Base-by-base conservation (phyloP, 352 stramenopile genomes). In the Blastocystis hominis region DNA sequence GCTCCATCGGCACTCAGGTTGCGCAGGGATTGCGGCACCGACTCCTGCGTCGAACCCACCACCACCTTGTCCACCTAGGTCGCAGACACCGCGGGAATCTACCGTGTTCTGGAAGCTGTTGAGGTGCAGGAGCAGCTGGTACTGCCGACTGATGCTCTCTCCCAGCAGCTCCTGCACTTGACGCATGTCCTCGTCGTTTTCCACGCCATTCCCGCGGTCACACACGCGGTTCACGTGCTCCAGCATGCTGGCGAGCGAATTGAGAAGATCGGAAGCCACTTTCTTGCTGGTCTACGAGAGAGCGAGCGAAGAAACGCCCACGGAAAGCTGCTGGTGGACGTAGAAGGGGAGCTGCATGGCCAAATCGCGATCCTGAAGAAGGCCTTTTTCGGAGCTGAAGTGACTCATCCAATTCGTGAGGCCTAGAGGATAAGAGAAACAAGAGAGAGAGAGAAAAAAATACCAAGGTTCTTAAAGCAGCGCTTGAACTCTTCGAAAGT, bases 401-500 rank as follows among this genome's bases (percentile, higher is more conserved):
- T 84, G 72, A 34, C 30, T 54, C 72, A 84, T 84, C 72, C 72
- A 84, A 2, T 38, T 46, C 5, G 72, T 84, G 30, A 84, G 20
- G 30, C 62, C 72, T 84, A 69, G 7, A 20, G 36, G 0, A 40
- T 17, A 84, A 17, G 1, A 7, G 56, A 24, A 47, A 36, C 17
- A 10, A 53, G 44, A 10, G 0, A 1, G 40, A 0, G 17, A 20
- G n/a, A 53, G 44, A 10, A 1, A 1, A 20, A 0, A 84, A 46
- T 84, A 20, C 24, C 68, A 3, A 20, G 30, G 56, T 68, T 84
- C 1, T n/a, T 64, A 34, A 84, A 24, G 46, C 47, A 84, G 40
- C 44, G 46, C 20, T 75, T 62, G 63, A 87, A 87, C 53, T 87
- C 77, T 13, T 87, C 66, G 7, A 72, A 36, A 15, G 77, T 87